Conservation (phyloP, 2,329 filamentous ascomycete genomes). For the Thermomyces lanuginosus region DNA sequence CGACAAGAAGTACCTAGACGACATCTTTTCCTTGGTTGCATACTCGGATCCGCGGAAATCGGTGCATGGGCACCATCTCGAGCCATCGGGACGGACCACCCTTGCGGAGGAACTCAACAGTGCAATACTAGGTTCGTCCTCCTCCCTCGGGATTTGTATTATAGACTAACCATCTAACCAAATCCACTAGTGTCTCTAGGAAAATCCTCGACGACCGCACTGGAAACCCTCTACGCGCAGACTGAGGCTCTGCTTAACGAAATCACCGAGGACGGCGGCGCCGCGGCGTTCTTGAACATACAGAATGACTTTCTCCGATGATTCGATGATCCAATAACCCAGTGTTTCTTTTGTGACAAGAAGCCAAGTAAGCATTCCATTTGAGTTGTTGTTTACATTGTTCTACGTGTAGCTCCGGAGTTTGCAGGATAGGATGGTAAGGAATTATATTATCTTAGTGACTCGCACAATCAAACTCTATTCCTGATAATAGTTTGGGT, state of each 20-base stretch:
- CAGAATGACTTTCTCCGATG: conserved; percentile 29
- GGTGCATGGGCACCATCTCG: conserved; percentile 61
- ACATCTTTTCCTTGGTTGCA: conserved; percentile 77
- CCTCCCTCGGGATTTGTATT: conserved; percentile 6
- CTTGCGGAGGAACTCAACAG: conserved; percentile 91
- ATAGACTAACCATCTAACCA: conserved; percentile 8
- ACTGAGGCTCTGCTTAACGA: conserved; percentile 75
- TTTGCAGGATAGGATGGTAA: conserved; percentile 1
- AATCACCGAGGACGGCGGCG: conserved; percentile 59
- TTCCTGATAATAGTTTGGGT: too few species aligned
- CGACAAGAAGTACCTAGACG: conserved; percentile 55
- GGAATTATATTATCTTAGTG: conserved; percentile 1
- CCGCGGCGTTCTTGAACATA: conserved; percentile 68
- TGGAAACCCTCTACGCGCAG: conserved; percentile 75
- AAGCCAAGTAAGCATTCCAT: too few species aligned
- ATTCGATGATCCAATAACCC: too few species aligned
- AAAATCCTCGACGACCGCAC: conserved; percentile 68
- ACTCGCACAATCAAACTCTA: not conserved
- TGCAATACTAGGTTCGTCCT: conserved; percentile 57
- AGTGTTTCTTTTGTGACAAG: too few species aligned
- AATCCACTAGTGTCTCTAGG: conserved; percentile 61
- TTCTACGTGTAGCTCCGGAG: not conserved
- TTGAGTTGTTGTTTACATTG: too few species aligned
- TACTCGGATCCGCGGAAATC: conserved; percentile 69
- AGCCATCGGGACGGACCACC: conserved; percentile 53